Evolutionary conservation across 2,329 filamentous ascomycete species (phyloP), one percentile per base, ranked within the genome.

Genomic region (Arthroderma uncinatum): DNA sequence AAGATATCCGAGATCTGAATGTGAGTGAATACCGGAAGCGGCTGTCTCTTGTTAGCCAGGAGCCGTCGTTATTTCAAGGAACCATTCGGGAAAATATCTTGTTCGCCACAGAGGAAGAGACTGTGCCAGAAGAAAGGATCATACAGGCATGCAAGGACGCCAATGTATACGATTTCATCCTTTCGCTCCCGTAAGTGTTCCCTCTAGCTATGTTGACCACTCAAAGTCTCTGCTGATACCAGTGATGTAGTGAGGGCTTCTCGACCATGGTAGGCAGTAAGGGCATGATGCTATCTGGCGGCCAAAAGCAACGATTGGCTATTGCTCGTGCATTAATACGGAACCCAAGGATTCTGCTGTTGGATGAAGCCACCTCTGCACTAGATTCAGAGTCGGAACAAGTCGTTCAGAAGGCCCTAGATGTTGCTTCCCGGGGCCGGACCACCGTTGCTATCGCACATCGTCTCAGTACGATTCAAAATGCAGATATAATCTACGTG

Each of bases 1-100:
- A 86, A 7, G 85, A 90, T 64, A 87, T 88, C 58, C 82, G 84
- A 33, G 83, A 81, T 64, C 80, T 89, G 64, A 79, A 79, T 53
- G 76, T 89, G 0, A 78, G 84, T 59, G 80, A 84, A 57, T 74
- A 90, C n/a, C 79, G 86, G 28, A 82, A 81, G 19, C 77, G 85
- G 0, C 71, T 90, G 2, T 84, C 85, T 53, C 89, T 90, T 63
- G 89, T 90, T 56, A 86, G 86, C 2, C 84, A 88, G 72, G 86
- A 90, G 61, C 86, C 86, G 0, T 85, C 89, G 1, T 77, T 90
- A 14, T 89, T 90, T 71, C 86, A 83, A 2, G 86, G 86, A 42
- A 88, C 85, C 0, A 75, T 90, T 30, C 78, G 86, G 53, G 82
- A 78, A 58, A 90, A 90, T 65, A 76, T 90, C 10, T 73, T 95